Percentiles rank a stretch among this genome's conserved stretches.
phyloP scores from a whole-genome alignment of 768 basidiomycete genomes.

The Amanita muscaria region DNA sequence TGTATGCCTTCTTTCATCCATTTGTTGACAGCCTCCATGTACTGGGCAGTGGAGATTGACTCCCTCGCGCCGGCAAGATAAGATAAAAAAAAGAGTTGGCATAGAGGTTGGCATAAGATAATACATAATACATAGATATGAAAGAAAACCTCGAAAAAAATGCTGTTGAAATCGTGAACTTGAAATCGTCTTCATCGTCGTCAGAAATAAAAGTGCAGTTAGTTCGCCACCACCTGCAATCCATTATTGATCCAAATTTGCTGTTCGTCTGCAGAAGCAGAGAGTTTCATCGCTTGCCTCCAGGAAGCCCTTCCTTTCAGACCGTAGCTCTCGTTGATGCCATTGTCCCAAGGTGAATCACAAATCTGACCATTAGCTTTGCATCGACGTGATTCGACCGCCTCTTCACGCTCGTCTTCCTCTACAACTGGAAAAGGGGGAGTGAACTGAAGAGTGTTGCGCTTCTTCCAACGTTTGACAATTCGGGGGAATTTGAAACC shows the following conservation, averaged over 20 bases:
- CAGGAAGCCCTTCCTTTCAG: constrained; percentile 4
- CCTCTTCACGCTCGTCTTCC: background rate
- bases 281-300: background rate
- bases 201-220: too few species aligned
- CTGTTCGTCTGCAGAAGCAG: background rate
- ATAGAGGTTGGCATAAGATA: too few species aligned
- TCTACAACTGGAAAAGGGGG: background rate
- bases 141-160: too few species aligned
- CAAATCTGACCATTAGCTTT: background rate
- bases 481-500: background rate
- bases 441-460: too few species aligned
- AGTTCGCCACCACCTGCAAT: background rate
- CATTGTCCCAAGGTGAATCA: constrained; percentile 1
- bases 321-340: background rate
- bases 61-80: too few species aligned
- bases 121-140: too few species aligned
- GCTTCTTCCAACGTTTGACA: background rate
- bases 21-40: too few species aligned
- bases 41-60: too few species aligned
- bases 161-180: too few species aligned
- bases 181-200: too few species aligned
- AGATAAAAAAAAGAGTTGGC: too few species aligned
- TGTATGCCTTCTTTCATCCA: too few species aligned
- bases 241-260: background rate
- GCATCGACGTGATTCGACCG: background rate